Evolutionary conservation across 2,329 filamentous ascomycete species (phyloP), one percentile per base, ranked within the genome.

Genomic region (Orbilia brochopaga): DNA sequence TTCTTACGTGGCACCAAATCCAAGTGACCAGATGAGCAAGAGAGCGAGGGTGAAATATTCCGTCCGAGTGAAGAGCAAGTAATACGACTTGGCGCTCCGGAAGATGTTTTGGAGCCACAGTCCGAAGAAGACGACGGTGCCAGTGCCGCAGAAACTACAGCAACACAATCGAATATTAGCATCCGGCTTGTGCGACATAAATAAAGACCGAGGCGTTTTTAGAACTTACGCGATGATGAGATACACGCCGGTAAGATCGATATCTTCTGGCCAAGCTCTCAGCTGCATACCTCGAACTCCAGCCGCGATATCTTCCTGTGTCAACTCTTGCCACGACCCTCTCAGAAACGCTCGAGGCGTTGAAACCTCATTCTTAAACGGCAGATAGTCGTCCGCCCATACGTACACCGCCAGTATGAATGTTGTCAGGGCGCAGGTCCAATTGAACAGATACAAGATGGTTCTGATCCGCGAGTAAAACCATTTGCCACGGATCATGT

Each of bases 401-500:
- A 73, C 69, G 30, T 62, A 66, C 32, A 67, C 53, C 21, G 62
- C 69, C 15, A 66, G 48, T n/a, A 62, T 57, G 21, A 73, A 73
- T 3, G 69, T 73, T 19, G 48, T 58, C 46, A 64, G 21, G 2
- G 69, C 46, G 2, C 61, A 60, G 11, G 62, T 46, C 62, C 62
- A 66, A 32, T 62, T 59, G 62, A 73, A 50, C 5, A 73, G 46
- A 21, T 73, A 73, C 15, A 73, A 35, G 30, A 73, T 58, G 24
- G 69, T 73, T 46, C 69, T 24, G 13, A 73, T 27, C 24, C 69
- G 50, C 17, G 62, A 54, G 37, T 62, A 67, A 27, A 67, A 58
- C 69, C 69, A 73, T 57, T 73, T 73, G n/a, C 69, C 69, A 44
- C 69, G 69, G 46, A 73, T 59, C 69, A 73, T 73, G 32, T 67